Evolutionary conservation across 176 grass and related monocot species (phyloP).

Genomic region (Cenchrus fungigraminus): DNA sequence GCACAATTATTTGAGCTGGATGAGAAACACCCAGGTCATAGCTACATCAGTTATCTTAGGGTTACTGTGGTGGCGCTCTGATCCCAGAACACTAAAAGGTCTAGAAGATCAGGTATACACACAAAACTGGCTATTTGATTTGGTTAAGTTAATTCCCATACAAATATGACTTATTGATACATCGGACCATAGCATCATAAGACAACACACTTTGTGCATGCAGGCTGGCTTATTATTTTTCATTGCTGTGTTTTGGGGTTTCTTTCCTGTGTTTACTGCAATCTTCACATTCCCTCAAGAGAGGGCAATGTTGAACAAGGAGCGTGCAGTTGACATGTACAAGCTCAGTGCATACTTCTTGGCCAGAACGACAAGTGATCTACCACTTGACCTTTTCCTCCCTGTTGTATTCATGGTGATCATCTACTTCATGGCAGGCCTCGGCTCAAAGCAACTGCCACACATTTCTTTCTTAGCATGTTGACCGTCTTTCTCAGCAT

Average conservation of each 20-base stretch:
- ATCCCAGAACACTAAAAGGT: constrained; percentile 57
- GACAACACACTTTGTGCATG: constrained; percentile 29
- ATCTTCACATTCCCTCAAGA: constrained; percentile 99
- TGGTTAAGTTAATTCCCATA: neutral
- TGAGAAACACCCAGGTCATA: constrained; percentile 97
- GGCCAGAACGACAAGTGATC: constrained; percentile 94
- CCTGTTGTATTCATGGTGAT: constrained; percentile 91
- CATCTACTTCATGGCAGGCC: constrained; percentile 95
- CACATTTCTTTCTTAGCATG: constrained; percentile 79
- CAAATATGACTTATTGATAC: neutral
- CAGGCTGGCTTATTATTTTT: constrained; percentile 97
- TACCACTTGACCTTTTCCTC: constrained; percentile 95
- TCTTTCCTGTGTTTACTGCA: constrained; percentile 98
- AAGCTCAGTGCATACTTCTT: constrained; percentile 99
- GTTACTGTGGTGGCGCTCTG: constrained; percentile 88
- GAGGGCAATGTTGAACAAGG: constrained; percentile 98
- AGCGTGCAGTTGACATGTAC: constrained; percentile 98
- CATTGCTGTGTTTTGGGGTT: constrained; percentile 98
- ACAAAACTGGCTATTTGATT: constrained; percentile 16
- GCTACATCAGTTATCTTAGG: constrained; percentile 90
- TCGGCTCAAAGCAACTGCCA: constrained; percentile 57
- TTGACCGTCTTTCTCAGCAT: constrained; percentile 94
- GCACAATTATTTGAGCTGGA: constrained; percentile 97
- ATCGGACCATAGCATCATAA: constrained; percentile 29
- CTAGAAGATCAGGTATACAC: constrained; percentile 83